These are phyloP conservation scores for Coriaria nepalensis DNA, from an alignment of 306 rosid species.

Conservation along the genomic window DNA sequence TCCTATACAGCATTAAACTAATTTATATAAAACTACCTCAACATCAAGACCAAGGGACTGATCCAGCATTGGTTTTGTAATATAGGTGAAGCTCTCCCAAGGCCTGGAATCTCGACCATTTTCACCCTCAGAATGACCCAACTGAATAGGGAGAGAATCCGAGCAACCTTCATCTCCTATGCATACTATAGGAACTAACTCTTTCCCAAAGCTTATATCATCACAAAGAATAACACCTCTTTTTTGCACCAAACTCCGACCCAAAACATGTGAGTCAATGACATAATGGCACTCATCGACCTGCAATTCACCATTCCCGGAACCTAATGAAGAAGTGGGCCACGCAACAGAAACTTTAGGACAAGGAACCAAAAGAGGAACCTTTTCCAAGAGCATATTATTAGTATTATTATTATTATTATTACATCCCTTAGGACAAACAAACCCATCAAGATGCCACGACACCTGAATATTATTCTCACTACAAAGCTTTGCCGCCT, in stretches of 20 bases:
- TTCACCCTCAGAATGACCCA: constrained; percentile 26
- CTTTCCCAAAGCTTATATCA: constrained; percentile 91
- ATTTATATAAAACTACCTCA: constrained; percentile 42
- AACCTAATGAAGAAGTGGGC: constrained; percentile 24
- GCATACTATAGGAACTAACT: constrained; percentile 64
- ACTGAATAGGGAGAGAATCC: constrained; percentile 33
- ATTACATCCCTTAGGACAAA: constrained; percentile 65
- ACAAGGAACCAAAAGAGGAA: constrained; percentile 46
- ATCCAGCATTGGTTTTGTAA: constrained; percentile 56
- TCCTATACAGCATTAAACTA: background rate
- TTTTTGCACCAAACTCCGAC: constrained; percentile 31
- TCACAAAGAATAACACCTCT: constrained; percentile 41
- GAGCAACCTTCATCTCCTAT: constrained; percentile 49
- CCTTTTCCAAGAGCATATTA: background rate
- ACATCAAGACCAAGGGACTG: constrained; percentile 46
- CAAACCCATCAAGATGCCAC: constrained; percentile 75
- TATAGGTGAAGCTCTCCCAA: constrained; percentile 75
- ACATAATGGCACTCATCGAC: constrained; percentile 68
- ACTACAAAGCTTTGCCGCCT: constrained; percentile 88
- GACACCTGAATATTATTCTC: constrained; percentile 42
- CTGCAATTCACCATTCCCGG: constrained; percentile 42
- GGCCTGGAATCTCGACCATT: constrained; percentile 32
- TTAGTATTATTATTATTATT: too few relatives aligned
- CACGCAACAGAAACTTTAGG: constrained; percentile 18
- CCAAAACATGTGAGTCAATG: constrained; percentile 38